phyloP scores from a whole-genome alignment of 805 yeast genomes.

The Dipodascopsis tothii region DNA sequence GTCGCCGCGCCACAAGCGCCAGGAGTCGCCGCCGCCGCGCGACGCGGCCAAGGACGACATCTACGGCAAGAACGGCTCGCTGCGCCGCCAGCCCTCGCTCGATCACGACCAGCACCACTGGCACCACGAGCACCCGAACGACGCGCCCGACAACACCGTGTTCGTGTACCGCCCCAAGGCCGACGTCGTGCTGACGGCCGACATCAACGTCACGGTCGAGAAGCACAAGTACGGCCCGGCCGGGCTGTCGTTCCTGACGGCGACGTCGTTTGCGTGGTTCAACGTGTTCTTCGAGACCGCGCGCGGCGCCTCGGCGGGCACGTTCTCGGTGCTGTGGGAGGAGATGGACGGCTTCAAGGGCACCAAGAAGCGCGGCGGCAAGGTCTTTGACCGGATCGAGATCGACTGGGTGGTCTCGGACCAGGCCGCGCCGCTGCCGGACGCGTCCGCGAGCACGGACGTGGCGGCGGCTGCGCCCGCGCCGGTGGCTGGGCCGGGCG shows the following conservation, averaged over 20 bases:
- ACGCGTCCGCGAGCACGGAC: conserved; percentile 28
- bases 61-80: not conserved
- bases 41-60: not conserved
- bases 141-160: not conserved
- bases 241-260: conserved; percentile 20
- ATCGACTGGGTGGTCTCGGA: conserved; percentile 33
- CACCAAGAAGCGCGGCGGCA: conserved; percentile 44
- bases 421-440: conserved; percentile 29
- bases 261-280: conserved; percentile 37
- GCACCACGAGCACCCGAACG: not conserved
- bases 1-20: too few relatives aligned
- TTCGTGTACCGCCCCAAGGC: conserved; percentile 9
- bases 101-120: not conserved
- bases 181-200: conserved; percentile 21
- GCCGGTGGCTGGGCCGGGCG: conserved; percentile 56
- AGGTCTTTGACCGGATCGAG: conserved; percentile 45
- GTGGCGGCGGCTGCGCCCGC: conserved; percentile 48
- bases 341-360: conserved; percentile 66
- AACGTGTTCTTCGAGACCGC: conserved; percentile 40
- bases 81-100: not conserved
- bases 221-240: conserved; percentile 19
- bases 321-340: conserved; percentile 36
- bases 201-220: conserved; percentile 20
- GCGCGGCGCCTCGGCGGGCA: conserved; percentile 22
- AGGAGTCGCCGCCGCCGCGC: too few relatives aligned